Percentiles rank a stretch among this genome's conserved stretches.
Evolutionary conservation across 2,329 filamentous ascomycete genomes (phyloP).

Genomic region (Fusarium proliferatum): DNA sequence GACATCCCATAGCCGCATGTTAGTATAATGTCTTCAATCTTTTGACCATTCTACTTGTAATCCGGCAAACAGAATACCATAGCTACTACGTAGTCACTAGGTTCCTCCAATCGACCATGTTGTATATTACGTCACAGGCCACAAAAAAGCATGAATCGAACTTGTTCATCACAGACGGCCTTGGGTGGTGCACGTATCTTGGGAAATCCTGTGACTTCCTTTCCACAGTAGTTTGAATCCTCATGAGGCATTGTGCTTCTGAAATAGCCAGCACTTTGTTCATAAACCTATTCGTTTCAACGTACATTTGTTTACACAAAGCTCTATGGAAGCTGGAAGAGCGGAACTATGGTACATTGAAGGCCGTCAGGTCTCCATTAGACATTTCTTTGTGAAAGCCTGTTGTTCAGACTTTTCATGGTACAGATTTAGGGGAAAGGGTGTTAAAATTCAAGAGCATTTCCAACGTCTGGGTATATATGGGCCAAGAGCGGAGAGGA

Average conservation of each 20-base stretch:
- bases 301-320: constrained; percentile 57
- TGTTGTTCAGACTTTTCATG: constrained; percentile 19
- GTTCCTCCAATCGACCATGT: background rate
- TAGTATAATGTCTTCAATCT: background rate
- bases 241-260: constrained; percentile 43
- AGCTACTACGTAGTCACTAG: background rate
- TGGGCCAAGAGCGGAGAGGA: constrained; percentile 33
- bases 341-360: constrained; percentile 56
- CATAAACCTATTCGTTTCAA: constrained; percentile 49
- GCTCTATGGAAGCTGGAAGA: constrained; percentile 53
- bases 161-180: background rate
- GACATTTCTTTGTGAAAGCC: constrained; percentile 32
- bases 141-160: background rate
- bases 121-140: background rate
- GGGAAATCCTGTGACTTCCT: background rate
- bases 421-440: constrained; percentile 22
- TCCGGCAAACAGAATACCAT: background rate
- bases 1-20: background rate
- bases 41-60: background rate
- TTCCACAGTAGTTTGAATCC: background rate
- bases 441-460: constrained; percentile 31
- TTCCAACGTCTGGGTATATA: constrained; percentile 36
- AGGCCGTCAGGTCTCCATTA: constrained; percentile 47
- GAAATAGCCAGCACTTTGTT: constrained; percentile 48
- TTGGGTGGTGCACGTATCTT: background rate